phyloP scores from a whole-genome alignment of 2,329 filamentous ascomycete species.

The Dissoconium aciculare region DNA sequence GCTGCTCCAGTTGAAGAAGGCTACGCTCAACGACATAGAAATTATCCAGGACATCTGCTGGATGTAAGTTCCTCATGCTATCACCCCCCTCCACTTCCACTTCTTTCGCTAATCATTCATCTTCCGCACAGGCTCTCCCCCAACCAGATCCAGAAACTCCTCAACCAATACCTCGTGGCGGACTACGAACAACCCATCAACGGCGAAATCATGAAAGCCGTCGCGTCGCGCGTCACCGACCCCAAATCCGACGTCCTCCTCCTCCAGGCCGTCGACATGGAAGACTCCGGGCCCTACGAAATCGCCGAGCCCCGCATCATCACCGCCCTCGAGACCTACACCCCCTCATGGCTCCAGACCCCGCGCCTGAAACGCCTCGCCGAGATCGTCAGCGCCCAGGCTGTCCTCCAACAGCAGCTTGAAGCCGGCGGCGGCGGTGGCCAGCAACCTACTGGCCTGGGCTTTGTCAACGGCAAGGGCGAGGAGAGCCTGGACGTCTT shows the following conservation, averaged over 20 bases:
- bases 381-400: conserved; percentile 95
- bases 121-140: conserved; percentile 61
- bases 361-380: conserved; percentile 85
- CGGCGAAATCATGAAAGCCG: conserved; percentile 99
- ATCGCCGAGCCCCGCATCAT: conserved; percentile 95
- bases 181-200: conserved; percentile 99
- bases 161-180: conserved; percentile 96
- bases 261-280: conserved; percentile 92
- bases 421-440: conserved; percentile 19
- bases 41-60: conserved; percentile 99
- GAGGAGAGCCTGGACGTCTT: not conserved
- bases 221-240: conserved; percentile 89
- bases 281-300: conserved; percentile 95
- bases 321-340: conserved; percentile 93
- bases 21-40: conserved; percentile 95
- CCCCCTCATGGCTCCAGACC: conserved; percentile 95
- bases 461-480: conserved; percentile 6
- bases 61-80: conserved; percentile 58
- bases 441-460: too few relatives aligned
- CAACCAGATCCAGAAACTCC: conserved; percentile 95
- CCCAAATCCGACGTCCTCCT: conserved; percentile 86
- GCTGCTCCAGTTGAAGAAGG: conserved; percentile 95
- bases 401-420: conserved; percentile 57
- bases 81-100: not conserved
- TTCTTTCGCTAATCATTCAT: conserved; percentile 2